Base-by-base conservation (phyloP, 1,284 basidiomycete species). In the Rhodotorula sp. region DNA sequence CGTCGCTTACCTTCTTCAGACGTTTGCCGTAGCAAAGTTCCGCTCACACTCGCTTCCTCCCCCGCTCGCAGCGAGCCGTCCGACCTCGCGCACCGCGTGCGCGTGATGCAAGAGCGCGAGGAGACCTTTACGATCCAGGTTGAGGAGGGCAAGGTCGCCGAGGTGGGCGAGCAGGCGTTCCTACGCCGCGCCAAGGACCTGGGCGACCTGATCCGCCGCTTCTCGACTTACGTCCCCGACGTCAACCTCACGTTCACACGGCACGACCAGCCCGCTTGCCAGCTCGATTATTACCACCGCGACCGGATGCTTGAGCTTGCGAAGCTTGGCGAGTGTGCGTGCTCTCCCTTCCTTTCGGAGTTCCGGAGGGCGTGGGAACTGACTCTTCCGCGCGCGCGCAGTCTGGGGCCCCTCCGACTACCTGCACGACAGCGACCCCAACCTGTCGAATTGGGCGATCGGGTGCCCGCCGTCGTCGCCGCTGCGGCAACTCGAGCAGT, bases 261-360 rank as follows among this genome's bases (percentile, higher is more conserved):
- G 46, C 82, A 84, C 65, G 84, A 84, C 69, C 82, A 84, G 69
- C 83, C 84, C 3, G 82, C 83, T 61, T 81, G 84, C 59, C 83
- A 83, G 76, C 79, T 84, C 3, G 81, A 81, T 13, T 84, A 81
- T 80, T 79, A 79, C 41, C 77, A 82, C 46, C 78, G 82, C 66
- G 79, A 79, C n/a, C 80, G 81, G 7, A 76, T 84, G 59, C 74
- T 82, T 6, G 81, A 83, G 58, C 73, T 84, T 19, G 84, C 83
- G 3, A 67, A 80, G 56, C 61, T 79, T n/a, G 81, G 82, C n/a
- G 79, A 83, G 64, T 63, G 61, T 61, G 36, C 48, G 67, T 61
- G 9, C 25, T 25, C 9, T 34, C 15, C n/a, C 22, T 17, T 7
- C 25, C 36, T 1, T 2, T 22, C 46, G 5, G 22, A 21, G 32